phyloP scores from a whole-genome alignment of 2,329 filamentous ascomycete species.

The Colletotrichum theobromicola region DNA sequence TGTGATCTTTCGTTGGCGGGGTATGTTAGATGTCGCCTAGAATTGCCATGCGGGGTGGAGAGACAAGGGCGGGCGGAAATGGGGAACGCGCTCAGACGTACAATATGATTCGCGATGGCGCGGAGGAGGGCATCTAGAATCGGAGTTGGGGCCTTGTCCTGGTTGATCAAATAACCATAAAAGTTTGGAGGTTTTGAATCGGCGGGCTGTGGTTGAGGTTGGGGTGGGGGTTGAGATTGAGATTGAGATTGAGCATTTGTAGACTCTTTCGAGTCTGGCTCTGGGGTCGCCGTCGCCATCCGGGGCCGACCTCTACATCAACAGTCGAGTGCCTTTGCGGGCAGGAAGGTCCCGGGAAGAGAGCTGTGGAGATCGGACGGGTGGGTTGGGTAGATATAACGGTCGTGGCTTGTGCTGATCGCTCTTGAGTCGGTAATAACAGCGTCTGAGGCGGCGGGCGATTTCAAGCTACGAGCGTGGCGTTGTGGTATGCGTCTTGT shows the following conservation, averaged over 20 bases:
- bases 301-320: slow-evolving; percentile 15
- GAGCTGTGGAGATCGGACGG: slow-evolving; percentile 11
- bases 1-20: slow-evolving; percentile 48
- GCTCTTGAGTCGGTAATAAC: background rate
- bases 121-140: slow-evolving; percentile 71
- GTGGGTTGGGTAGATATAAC: background rate
- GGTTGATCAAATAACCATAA: slow-evolving; percentile 73
- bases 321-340: slow-evolving; percentile 8
- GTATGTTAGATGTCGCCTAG: slow-evolving; percentile 9
- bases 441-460: background rate
- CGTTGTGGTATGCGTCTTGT: background rate
- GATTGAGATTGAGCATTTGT: background rate
- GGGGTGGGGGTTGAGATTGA: slow-evolving; percentile 8
- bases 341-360: background rate
- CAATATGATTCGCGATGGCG: slow-evolving; percentile 73
- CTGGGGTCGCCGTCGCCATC: slow-evolving; percentile 23
- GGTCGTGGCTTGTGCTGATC: slow-evolving; percentile 6
- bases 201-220: background rate
- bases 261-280: slow-evolving; percentile 24
- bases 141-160: slow-evolving; percentile 70
- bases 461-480: background rate
- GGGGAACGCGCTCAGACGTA: slow-evolving; percentile 46
- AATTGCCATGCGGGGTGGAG: background rate
- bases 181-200: background rate
- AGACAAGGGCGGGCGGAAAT: background rate